These are phyloP conservation scores for Nakazawaea peltata DNA, from an alignment of 805 yeast genomes.

Conservation along the genomic window DNA sequence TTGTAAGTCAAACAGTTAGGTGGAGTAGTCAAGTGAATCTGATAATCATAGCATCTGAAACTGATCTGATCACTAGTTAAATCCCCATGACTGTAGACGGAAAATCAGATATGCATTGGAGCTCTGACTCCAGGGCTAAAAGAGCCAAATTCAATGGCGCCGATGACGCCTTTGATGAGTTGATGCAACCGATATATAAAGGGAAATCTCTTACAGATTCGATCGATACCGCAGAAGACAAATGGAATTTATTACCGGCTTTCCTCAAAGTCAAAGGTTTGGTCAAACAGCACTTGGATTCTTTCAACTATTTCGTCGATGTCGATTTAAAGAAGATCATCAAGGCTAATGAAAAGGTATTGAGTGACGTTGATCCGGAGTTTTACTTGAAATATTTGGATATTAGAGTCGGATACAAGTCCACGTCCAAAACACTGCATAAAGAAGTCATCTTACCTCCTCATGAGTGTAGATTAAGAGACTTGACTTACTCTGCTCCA, in stretches of 20 bases:
- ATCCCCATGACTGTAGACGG: no score
- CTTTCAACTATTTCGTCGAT: slow-evolving; percentile 96
- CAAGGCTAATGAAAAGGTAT: slow-evolving; percentile 78
- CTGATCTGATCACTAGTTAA: no score
- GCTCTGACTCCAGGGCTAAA: no score
- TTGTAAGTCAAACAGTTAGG: no score
- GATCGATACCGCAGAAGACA: slow-evolving; percentile 86
- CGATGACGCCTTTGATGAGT: slow-evolving; percentile 66
- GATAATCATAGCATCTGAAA: no score
- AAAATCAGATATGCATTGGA: no score
- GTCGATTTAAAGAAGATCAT: slow-evolving; percentile 88
- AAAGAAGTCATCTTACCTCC: slow-evolving; percentile 72
- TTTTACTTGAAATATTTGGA: slow-evolving; percentile 90
- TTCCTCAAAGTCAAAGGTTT: slow-evolving; percentile 91
- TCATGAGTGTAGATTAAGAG: slow-evolving; percentile 92
- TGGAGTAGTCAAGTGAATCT: no score
- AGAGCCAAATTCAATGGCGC: slow-evolving; percentile 13
- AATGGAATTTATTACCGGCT: slow-evolving; percentile 96
- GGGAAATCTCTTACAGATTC: slow-evolving; percentile 86
- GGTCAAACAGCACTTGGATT: slow-evolving; percentile 95
- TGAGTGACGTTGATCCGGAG: slow-evolving; percentile 96
- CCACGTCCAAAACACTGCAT: slow-evolving; percentile 33
- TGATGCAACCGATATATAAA: slow-evolving; percentile 71
- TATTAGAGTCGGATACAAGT: slow-evolving; percentile 80
- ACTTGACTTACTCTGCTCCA: slow-evolving; percentile 91